Percentiles rank a stretch among this genome's conserved stretches.
These are phyloP conservation scores for Colletotrichum noveboracense DNA, from an alignment of 2,329 filamentous ascomycete genomes.

Conservation along the genomic window DNA sequence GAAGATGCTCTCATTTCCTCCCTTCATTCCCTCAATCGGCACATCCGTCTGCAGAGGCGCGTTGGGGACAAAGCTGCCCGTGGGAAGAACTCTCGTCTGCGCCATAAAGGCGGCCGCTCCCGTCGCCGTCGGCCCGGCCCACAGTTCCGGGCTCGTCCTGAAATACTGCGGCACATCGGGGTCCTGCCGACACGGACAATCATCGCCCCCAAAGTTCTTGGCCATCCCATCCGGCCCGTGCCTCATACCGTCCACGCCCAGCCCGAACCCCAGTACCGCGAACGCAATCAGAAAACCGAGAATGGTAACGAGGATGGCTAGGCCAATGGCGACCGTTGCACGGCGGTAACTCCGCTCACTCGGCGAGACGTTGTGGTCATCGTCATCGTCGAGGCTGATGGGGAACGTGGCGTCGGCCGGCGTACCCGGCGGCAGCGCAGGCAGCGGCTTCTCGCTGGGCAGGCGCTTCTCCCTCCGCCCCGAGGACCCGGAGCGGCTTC, in stretches of 20 bases:
- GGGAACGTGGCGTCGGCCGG: conserved; percentile 1
- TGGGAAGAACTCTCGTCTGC: conserved; percentile 72
- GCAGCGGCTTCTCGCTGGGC: conserved; percentile 22
- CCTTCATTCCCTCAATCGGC: conserved; percentile 65
- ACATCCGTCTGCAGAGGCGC: conserved; percentile 73
- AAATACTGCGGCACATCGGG: conserved; percentile 65
- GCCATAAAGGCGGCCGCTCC: conserved; percentile 73
- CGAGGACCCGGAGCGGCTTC: conserved; percentile 12
- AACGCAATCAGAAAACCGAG: conserved; percentile 40
- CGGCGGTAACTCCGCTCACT: not conserved
- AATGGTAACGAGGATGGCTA: conserved; percentile 33
- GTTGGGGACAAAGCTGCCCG: conserved; percentile 70
- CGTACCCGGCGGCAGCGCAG: conserved; percentile 16
- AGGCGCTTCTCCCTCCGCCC: conserved; percentile 20
- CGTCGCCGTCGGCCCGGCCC: conserved; percentile 72
- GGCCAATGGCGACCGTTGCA: not conserved
- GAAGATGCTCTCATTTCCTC: conserved; percentile 70
- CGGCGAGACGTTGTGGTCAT: not conserved
- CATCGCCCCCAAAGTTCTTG: conserved; percentile 15
- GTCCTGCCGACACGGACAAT: conserved; percentile 33
- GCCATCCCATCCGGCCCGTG: conserved; percentile 23
- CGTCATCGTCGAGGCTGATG: not conserved
- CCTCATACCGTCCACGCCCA: conserved; percentile 17
- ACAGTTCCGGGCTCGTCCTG: conserved; percentile 64
- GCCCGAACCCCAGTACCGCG: conserved; percentile 37